Evolutionary conservation across 352 stramenopile genomes (phyloP), one percentile per base, ranked within the genome.

Genomic region (Pythium sukuiense): DNA sequence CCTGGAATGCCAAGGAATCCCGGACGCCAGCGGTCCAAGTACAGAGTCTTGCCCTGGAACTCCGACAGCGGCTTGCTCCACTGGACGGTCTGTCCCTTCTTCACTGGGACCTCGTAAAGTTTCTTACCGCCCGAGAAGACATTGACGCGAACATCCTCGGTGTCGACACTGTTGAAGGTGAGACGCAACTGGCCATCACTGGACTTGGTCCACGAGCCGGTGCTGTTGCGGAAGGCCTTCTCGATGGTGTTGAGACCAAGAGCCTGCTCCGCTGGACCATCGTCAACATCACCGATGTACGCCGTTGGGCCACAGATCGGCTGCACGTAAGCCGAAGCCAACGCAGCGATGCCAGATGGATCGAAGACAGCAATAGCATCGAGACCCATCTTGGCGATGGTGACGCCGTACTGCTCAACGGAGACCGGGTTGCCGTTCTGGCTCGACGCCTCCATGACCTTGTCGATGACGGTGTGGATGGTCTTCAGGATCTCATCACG

Each of bases 21-120:
- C 4, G 79, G 65, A 11, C 84, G 81, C 79, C 80, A 90, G 11
- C 82, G 81, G 74, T 89, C 81, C 56, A 90, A 27, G 71, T 89
- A 92, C 52, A 90, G 26, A 8, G 83, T 92, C 75, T 85, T 88
- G 61, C 74, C 70, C 53, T 74, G 65, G 48, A 90, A 46, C 27
- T 72, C 65, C 0, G 46, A 27, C 11, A 86, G 50, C 3, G 61
- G 73, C 20, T 73, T 74, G 2, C 65, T 76, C 77, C 79, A 88
- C 24, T 30, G 55, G 0, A 76, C 76, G 13, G 63, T 80, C 27
- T 55, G 20, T 3, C 77, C 76, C 24, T 76, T 72, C 16, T 65
- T 53, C 4, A 89, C 68, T 1, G 74, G 35, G 9, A 88, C 72
- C 43, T 86, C 55, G 9, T 74, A 72, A 16, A 83, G 61, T 14